These are phyloP conservation scores for Euphorbia neoarborescens DNA, from an alignment of 441 rosid genomes.

Conservation along the genomic window DNA sequence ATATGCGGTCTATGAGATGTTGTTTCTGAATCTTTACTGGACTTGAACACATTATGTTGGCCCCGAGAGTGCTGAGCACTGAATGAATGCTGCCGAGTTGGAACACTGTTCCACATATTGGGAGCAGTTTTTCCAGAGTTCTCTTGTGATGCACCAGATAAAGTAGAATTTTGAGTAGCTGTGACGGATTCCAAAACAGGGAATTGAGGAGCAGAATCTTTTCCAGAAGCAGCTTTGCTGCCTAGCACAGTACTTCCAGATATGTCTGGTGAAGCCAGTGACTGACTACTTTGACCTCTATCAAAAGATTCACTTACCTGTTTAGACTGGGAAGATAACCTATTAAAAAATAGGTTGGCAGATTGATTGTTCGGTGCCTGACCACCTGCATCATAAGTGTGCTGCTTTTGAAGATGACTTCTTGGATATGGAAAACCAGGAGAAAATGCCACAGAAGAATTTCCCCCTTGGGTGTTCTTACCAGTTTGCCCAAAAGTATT, in stretches of 20 bases:
- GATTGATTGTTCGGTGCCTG: constrained; percentile 26
- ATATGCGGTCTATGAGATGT: constrained; percentile 31
- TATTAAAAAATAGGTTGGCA: constrained; percentile 30
- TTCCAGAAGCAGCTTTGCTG: constrained; percentile 30
- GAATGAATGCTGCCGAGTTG: constrained; percentile 33
- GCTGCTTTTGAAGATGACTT: constrained; percentile 39
- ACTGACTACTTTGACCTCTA: constrained; percentile 35
- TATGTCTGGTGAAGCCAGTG: constrained; percentile 20
- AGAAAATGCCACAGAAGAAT: constrained; percentile 25
- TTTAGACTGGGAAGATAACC: constrained; percentile 34
- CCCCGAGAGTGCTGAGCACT: constrained; percentile 32
- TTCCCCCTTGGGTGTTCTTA: constrained; percentile 24
- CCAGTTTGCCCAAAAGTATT: constrained; percentile 27
- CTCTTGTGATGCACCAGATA: constrained; percentile 34
- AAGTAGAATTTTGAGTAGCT: constrained; percentile 31
- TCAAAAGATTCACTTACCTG: constrained; percentile 33
- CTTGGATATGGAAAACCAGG: constrained; percentile 42
- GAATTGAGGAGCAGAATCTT: constrained; percentile 36
- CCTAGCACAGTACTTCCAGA: constrained; percentile 21
- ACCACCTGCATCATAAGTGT: constrained; percentile 29
- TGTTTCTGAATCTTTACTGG: constrained; percentile 32
- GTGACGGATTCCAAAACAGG: constrained; percentile 40
- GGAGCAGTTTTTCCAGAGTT: constrained; percentile 33
- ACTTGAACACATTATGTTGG: constrained; percentile 28
- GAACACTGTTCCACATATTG: constrained; percentile 31